Percentiles rank a stretch among this genome's conserved stretches.
Conservation (phyloP, 176 grass and related monocot species). For the Avena atlantica region DNA sequence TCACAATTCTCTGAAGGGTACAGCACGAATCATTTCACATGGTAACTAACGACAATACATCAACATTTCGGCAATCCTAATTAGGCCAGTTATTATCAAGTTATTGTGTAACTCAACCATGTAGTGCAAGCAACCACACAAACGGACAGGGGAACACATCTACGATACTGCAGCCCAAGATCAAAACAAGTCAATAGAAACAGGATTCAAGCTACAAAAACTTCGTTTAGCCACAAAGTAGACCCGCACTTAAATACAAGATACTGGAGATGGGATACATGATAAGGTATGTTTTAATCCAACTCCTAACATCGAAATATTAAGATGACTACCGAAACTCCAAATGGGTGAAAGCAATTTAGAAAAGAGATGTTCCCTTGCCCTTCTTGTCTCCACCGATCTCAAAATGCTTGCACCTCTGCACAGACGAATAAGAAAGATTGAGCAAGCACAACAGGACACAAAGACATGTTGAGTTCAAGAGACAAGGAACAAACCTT, state of each 20-base stretch:
- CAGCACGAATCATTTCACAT: too few species aligned
- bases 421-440: neutral
- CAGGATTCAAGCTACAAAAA: neutral
- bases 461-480: neutral
- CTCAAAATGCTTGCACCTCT: neutral
- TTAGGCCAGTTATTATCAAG: too few species aligned
- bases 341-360: neutral
- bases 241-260: neutral
- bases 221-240: neutral
- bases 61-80: too few species aligned
- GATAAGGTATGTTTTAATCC: neutral
- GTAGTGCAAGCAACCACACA: too few species aligned
- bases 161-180: neutral
- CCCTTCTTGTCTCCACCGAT: slow-evolving; percentile 1
- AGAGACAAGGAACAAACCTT: slow-evolving; percentile 48
- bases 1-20: too few species aligned
- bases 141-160: too few species aligned
- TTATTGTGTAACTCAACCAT: too few species aligned
- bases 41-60: too few species aligned
- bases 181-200: neutral
- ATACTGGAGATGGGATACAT: neutral
- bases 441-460: neutral
- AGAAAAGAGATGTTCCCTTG: neutral
- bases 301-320: neutral
- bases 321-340: neutral